Conservation (phyloP, 2,329 filamentous ascomycete species). For the Uncinocarpus reesii region DNA sequence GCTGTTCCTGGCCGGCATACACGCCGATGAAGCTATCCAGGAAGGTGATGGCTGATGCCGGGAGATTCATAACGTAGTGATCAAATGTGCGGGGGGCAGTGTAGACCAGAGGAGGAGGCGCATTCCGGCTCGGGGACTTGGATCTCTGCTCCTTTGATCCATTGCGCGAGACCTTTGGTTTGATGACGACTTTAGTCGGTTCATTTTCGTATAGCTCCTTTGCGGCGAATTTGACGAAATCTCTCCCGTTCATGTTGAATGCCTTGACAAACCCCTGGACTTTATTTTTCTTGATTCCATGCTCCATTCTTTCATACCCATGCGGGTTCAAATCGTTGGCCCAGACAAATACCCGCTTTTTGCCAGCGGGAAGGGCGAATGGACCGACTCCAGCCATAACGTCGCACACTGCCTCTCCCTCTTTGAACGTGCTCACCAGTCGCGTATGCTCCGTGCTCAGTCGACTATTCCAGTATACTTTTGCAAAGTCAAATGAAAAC, state of each 20-base stretch:
- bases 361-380: conserved; percentile 84
- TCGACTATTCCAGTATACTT: conserved; percentile 96
- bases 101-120: conserved; percentile 31
- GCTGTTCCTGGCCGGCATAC: conserved; percentile 58
- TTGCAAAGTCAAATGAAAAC: conserved; percentile 90
- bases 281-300: conserved; percentile 69
- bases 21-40: conserved; percentile 66
- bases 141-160: conserved; percentile 17
- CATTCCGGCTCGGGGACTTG: conserved; percentile 9
- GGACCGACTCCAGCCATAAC: conserved; percentile 97
- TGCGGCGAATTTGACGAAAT: conserved; percentile 65
- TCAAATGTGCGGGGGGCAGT: conserved; percentile 58
- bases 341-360: conserved; percentile 83
- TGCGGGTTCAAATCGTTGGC: conserved; percentile 96
- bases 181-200: conserved; percentile 46
- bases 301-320: conserved; percentile 61
- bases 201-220: conserved; percentile 40
- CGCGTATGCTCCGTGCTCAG: conserved; percentile 82
- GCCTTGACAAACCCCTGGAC: conserved; percentile 63
- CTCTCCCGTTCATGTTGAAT: conserved; percentile 70
- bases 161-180: conserved; percentile 32
- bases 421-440: conserved; percentile 62
- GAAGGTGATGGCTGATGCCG: conserved; percentile 79
- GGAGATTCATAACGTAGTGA: conserved; percentile 98
- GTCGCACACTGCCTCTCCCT: conserved; percentile 84